Evolutionary conservation across 2,329 filamentous ascomycete genomes (phyloP).

Genomic region (Simplicillium aogashimaense): DNA sequence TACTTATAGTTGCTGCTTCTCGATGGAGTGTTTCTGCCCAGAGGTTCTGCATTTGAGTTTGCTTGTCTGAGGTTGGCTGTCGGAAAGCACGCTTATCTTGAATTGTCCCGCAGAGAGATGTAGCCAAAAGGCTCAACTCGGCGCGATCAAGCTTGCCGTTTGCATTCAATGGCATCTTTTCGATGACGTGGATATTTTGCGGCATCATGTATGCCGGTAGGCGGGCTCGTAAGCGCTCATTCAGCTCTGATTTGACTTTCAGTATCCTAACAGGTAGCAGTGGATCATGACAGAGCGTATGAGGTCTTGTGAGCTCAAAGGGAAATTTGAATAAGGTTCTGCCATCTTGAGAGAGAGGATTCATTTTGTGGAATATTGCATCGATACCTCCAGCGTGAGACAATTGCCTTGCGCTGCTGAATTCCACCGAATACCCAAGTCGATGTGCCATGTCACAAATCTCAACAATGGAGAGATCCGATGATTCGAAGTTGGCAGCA

Average conservation of each 20-base stretch:
- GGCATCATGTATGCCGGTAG: constrained; percentile 18
- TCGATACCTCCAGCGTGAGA: constrained; percentile 15
- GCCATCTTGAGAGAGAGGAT: no score
- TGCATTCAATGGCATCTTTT: constrained; percentile 15
- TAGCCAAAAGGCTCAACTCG: constrained; percentile 2
- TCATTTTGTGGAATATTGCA: constrained; percentile 18
- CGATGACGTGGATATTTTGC: constrained; percentile 10
- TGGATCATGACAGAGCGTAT: no score
- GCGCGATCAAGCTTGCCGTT: constrained; percentile 16
- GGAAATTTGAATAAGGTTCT: no score
- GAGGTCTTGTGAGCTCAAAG: no score
- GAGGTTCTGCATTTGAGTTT: no score
- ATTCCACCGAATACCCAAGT: constrained; percentile 34
- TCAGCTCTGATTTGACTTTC: neutral
- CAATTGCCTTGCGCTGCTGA: constrained; percentile 31
- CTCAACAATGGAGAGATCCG: constrained; percentile 7
- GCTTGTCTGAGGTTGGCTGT: no score
- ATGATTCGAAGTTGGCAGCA: constrained; percentile 3
- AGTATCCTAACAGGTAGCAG: no score
- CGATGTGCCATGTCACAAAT: constrained; percentile 13
- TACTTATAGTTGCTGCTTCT: no score
- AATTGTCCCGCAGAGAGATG: no score
- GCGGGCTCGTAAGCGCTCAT: neutral
- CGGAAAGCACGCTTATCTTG: no score
- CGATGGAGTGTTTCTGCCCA: no score